These are phyloP conservation scores for Cicer arietinum DNA, from an alignment of 306 rosid genomes.

Conservation along the genomic window DNA sequence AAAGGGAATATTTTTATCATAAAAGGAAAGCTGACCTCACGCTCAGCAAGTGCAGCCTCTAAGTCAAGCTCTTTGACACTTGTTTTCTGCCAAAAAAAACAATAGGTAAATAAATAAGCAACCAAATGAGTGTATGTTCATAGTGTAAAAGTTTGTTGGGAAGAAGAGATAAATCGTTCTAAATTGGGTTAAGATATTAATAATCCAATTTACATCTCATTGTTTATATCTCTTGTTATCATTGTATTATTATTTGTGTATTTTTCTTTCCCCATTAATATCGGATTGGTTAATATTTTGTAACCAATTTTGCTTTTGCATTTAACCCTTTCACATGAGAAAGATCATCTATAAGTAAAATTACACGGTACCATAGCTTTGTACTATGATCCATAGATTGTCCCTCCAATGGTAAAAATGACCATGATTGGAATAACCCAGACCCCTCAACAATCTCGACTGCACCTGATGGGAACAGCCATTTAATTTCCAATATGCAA, in stretches of 20 bases:
- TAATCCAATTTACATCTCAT: not conserved
- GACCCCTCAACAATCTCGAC: conserved; percentile 12
- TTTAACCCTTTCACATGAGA: not conserved
- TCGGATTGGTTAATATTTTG: not conserved
- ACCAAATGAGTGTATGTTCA: conserved; percentile 35
- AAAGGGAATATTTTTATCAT: conserved; percentile 11
- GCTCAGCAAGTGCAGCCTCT: conserved; percentile 88
- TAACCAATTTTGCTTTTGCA: conserved; percentile 17
- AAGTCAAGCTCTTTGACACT: conserved; percentile 92
- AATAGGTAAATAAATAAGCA: conserved; percentile 43
- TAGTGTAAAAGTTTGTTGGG: not conserved
- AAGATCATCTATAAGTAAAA: not conserved
- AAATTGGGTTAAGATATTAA: not conserved
- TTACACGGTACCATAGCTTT: not conserved
- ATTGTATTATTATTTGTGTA: not conserved
- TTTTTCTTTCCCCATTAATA: not conserved
- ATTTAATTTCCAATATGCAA: too few relatives aligned
- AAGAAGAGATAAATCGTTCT: not conserved
- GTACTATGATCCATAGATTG: not conserved
- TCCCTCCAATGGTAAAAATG: not conserved
- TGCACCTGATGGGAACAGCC: not conserved
- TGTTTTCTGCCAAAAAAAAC: conserved; percentile 69
- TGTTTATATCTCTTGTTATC: conserved; percentile 2
- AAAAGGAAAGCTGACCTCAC: conserved; percentile 65
- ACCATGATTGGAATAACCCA: not conserved